Conservation (phyloP, 2,329 filamentous ascomycete genomes). For the Clonostachys rhizophaga region DNA sequence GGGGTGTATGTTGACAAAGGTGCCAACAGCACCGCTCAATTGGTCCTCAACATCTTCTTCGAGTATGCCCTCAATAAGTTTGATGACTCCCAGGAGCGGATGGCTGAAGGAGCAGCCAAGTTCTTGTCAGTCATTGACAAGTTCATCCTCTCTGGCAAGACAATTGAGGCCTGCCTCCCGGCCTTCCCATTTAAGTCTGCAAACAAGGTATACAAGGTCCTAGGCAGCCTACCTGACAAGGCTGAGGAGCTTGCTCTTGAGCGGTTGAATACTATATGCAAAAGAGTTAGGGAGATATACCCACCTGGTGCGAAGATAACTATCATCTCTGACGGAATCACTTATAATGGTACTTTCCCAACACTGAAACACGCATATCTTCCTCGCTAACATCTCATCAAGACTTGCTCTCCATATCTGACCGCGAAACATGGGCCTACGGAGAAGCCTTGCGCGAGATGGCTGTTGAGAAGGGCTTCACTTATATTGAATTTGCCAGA, state of each 20-base stretch:
- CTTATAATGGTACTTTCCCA: constrained; percentile 40
- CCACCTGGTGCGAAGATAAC: constrained; percentile 18
- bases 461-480: constrained; percentile 25
- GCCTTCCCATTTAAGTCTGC: constrained; percentile 26
- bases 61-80: constrained; percentile 18
- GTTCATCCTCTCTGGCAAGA: constrained; percentile 11
- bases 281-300: constrained; percentile 16
- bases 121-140: constrained; percentile 12
- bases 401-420: constrained; percentile 43
- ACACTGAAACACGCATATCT: not conserved
- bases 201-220: constrained; percentile 23
- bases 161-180: constrained; percentile 15
- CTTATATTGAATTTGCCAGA: constrained; percentile 37
- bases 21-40: not conserved
- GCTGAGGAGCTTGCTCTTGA: constrained; percentile 19
- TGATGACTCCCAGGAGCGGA: constrained; percentile 8
- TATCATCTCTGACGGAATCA: constrained; percentile 48
- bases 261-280: constrained; percentile 17
- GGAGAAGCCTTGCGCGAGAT: constrained; percentile 36
- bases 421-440: constrained; percentile 41
- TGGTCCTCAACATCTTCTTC: constrained; percentile 14
- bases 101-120: constrained; percentile 8
- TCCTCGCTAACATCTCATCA: not conserved
- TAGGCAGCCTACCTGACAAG: constrained; percentile 19
- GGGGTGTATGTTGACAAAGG: too few species aligned